Evolutionary conservation across 73 alveolate species (phyloP).

Genomic region (Stentor coeruleus): DNA sequence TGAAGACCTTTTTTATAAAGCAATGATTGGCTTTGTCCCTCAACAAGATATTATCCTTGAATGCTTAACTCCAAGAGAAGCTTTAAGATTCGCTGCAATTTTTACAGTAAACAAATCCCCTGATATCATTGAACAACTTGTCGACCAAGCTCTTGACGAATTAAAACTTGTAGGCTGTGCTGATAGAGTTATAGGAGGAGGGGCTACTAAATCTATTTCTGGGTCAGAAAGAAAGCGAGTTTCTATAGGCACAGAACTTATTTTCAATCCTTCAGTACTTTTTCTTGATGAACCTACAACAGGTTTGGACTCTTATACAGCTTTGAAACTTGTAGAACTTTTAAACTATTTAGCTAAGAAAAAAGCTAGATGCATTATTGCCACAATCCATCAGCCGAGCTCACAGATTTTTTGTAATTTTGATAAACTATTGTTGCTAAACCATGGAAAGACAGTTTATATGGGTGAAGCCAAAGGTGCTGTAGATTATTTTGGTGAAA

Average conservation of each 20-base stretch:
- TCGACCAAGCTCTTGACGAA: background rate
- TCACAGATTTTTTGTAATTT: slow-evolving; percentile 59
- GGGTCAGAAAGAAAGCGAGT: slow-evolving; percentile 57
- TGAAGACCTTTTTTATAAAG: slow-evolving; percentile 43
- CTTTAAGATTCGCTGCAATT: slow-evolving; percentile 57
- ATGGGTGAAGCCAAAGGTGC: slow-evolving; percentile 58
- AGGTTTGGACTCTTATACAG: slow-evolving; percentile 40
- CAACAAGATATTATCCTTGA: slow-evolving; percentile 67
- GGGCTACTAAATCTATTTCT: slow-evolving; percentile 24
- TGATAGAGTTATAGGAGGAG: slow-evolving; percentile 27
- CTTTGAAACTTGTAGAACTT: background rate
- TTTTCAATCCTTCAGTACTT: slow-evolving; percentile 41
- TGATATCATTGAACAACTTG: slow-evolving; percentile 20
- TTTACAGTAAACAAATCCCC: background rate
- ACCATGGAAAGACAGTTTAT: slow-evolving; percentile 66
- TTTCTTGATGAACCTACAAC: slow-evolving; percentile 58
- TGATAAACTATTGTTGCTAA: slow-evolving; percentile 63
- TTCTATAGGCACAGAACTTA: slow-evolving; percentile 48
- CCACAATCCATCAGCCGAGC: slow-evolving; percentile 88
- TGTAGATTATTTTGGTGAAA: slow-evolving; percentile 49
- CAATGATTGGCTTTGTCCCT: slow-evolving; percentile 60
- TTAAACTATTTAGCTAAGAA: slow-evolving; percentile 23
- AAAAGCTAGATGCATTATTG: slow-evolving; percentile 59
- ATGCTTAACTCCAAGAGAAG: slow-evolving; percentile 56
- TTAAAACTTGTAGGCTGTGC: background rate